A percentile compares a stretch with the other conserved stretches of the same genome.
Evolutionary conservation across 2,329 filamentous ascomycete genomes (phyloP).

Genomic region (Fusarium floridanum): DNA sequence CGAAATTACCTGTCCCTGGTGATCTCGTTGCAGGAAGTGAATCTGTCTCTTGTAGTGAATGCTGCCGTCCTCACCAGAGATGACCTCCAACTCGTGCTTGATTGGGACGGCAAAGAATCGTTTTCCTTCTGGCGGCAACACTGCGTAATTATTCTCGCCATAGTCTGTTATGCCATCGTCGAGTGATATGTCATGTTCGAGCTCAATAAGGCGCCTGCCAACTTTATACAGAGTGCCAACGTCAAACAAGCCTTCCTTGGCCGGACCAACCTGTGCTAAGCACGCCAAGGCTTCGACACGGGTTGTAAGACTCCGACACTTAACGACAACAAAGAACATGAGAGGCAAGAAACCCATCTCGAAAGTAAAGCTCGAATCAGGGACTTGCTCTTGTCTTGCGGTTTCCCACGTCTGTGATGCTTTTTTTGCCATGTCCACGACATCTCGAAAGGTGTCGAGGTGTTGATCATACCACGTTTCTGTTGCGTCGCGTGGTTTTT

Average conservation of each 20-base stretch:
- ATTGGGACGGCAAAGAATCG: slow-evolving; percentile 10
- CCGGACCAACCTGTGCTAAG: not conserved
- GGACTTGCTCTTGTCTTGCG: not conserved
- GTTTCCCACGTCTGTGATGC: not conserved
- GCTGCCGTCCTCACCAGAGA: not conserved
- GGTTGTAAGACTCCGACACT: not conserved
- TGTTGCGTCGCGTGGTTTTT: not conserved
- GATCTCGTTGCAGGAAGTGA: not conserved
- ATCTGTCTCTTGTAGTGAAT: slow-evolving; percentile 7
- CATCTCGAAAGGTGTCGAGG: not conserved
- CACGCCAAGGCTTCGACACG: not conserved
- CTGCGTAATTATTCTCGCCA: fast-evolving
- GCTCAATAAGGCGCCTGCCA: slow-evolving; percentile 12
- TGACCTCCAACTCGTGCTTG: slow-evolving; percentile 19
- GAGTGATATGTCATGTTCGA: not conserved
- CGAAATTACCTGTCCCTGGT: not conserved
- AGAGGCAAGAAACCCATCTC: slow-evolving; percentile 16
- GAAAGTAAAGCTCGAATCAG: slow-evolving; percentile 4
- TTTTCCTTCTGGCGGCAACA: not conserved
- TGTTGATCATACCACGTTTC: slow-evolving; percentile 25
- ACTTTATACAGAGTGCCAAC: slow-evolving; percentile 21
- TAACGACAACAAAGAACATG: not conserved
- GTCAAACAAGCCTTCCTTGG: slow-evolving; percentile 20
- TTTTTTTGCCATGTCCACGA: not conserved
- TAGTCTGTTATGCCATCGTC: not conserved